Base-by-base conservation (phyloP, 2,329 filamentous ascomycete genomes). In the Alternaria gansuensis region DNA sequence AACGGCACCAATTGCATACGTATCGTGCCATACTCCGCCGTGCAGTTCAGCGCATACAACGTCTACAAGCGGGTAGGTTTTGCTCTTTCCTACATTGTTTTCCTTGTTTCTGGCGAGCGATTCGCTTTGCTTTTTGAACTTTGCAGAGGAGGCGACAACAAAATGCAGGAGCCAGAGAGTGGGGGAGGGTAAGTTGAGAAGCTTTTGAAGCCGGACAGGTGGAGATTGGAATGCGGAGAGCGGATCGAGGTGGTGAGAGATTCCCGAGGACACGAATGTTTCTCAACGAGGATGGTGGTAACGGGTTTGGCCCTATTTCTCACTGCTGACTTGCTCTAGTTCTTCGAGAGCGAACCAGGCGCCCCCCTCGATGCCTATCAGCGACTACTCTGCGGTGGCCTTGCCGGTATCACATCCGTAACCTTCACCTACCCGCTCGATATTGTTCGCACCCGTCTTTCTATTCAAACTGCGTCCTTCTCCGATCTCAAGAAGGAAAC, bases 1-100 rank as follows among this genome's bases (percentile, higher is more conserved):
- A 99, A 99, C 77, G 95, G 95, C 64, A 97, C 93, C 61, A 99
- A 99, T 79, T 99, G 95, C 83, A 92, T 99, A 71, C 91, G 95
- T 62, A 99, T 99, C 67, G 92, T 99, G 51, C 95, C 95, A 4
- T 99, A 99, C 78, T 98, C 94, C 49, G 95, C 95, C 10, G 95
- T 98, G 39, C 95, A 99, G 75, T 99, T 99, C 78, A 94, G 94
- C 68, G 96, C 93, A 75, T 99, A 98, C 82, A 98, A 96, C 77
- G 88, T 98, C 68, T 99, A 99, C 81, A 97, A 96, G 80, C 86
- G 88, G 81, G 93, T 96, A 81, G 76, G 88, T 80, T 49, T 51
- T 48, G 45, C 17, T 44, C 37, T 44, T 24, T 14, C 51, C 29
- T 31, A 33, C 53, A 31, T 10, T 17, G n/a, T 24, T 39, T 17